Conservation (phyloP, 805 yeast species). For the Debaryomyces hansenii region DNA sequence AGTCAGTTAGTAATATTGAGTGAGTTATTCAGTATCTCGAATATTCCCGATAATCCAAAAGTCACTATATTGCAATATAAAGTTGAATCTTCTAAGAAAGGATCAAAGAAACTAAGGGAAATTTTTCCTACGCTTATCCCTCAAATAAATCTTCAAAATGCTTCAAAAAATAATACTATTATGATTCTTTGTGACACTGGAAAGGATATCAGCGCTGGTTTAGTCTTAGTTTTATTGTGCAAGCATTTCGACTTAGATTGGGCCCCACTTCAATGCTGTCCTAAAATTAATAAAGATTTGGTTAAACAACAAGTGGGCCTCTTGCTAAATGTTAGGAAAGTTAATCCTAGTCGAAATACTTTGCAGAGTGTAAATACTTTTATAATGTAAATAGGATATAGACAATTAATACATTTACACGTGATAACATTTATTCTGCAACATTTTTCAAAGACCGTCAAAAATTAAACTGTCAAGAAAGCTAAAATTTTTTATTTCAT, state of each 20-base stretch:
- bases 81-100: conserved; percentile 52
- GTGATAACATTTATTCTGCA: too few relatives aligned
- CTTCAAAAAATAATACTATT: conserved; percentile 11
- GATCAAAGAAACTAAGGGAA: conserved; percentile 59
- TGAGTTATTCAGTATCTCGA: conserved; percentile 10
- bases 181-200: conserved; percentile 64
- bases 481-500: too few relatives aligned
- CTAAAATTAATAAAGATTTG: conserved; percentile 45
- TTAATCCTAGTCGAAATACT: conserved; percentile 78
- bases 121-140: conserved; percentile 45
- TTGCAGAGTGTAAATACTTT: conserved; percentile 65
- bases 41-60: conserved; percentile 6
- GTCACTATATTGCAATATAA: conserved; percentile 11
- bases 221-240: conserved; percentile 54
- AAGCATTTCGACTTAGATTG: conserved; percentile 45
- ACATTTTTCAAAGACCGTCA: too few relatives aligned
- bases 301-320: conserved; percentile 57
- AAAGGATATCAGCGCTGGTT: conserved; percentile 64
- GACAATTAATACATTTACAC: too few relatives aligned
- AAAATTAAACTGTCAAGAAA: too few relatives aligned
- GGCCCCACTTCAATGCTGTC: conserved; percentile 15
- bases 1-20: conserved; percentile 25
- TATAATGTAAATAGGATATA: conserved; percentile 6
- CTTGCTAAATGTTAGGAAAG: conserved; percentile 47
- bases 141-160: conserved; percentile 5